Evolutionary conservation across 2,329 filamentous ascomycete species (phyloP).

Genomic region (Capronia americana): DNA sequence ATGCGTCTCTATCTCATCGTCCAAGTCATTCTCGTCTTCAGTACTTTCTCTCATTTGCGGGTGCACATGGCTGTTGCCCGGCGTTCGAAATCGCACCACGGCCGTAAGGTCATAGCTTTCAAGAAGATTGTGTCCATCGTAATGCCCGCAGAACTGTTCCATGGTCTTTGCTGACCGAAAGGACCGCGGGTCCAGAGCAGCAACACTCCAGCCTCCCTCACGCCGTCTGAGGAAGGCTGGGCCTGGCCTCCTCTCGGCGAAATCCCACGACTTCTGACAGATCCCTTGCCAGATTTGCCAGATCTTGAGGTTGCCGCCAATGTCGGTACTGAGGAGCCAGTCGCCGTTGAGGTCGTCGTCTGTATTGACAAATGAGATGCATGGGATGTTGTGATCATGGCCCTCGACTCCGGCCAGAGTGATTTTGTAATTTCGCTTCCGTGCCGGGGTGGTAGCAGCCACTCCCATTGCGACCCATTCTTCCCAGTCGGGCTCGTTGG

Average conservation of each 20-base stretch:
- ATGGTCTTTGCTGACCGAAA: slow-evolving; percentile 47
- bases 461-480: slow-evolving; percentile 27
- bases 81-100: slow-evolving; percentile 35
- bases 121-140: slow-evolving; percentile 30
- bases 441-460: slow-evolving; percentile 32
- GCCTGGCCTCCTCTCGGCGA: slow-evolving; percentile 29
- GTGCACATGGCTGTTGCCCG: slow-evolving; percentile 36
- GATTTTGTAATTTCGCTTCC: slow-evolving; percentile 52
- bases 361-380: slow-evolving; percentile 65
- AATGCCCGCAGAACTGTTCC: slow-evolving; percentile 50
- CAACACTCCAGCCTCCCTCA: slow-evolving; percentile 53
- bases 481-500: slow-evolving; percentile 33
- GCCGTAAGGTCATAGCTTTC: slow-evolving; percentile 39
- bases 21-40: slow-evolving; percentile 31
- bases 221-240: slow-evolving; percentile 24
- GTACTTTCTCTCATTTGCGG: slow-evolving; percentile 21
- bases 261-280: slow-evolving; percentile 43
- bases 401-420: slow-evolving; percentile 46
- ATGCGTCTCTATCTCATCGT: slow-evolving; percentile 30
- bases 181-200: slow-evolving; percentile 53
- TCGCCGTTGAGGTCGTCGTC: slow-evolving; percentile 60
- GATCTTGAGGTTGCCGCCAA: slow-evolving; percentile 56
- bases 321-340: slow-evolving; percentile 65
- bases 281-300: slow-evolving; percentile 56
- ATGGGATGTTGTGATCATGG: slow-evolving; percentile 62